phyloP scores from a whole-genome alignment of 78 protist genomes.

The Salpingoeca rosetta region DNA sequence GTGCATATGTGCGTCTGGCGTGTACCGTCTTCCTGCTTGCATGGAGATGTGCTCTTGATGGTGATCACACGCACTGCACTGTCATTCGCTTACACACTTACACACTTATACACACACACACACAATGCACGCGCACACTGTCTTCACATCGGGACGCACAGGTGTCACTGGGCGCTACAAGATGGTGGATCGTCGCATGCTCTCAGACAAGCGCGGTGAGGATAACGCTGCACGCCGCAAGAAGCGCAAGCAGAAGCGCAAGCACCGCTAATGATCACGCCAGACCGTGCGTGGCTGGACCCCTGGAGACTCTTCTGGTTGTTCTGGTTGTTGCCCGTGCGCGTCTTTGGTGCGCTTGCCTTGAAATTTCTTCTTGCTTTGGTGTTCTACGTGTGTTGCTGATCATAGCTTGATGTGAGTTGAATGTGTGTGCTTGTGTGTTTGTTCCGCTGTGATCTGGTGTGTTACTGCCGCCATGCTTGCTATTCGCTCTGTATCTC shows the following conservation, averaged over 20 bases:
- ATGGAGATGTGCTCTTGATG: neutral
- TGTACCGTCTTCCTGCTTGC: neutral
- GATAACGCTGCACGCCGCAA: neutral
- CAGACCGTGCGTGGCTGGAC: no score
- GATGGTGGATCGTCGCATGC: slow-evolving; percentile 17
- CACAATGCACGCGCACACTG: neutral
- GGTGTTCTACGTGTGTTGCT: no score
- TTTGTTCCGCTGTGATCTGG: no score
- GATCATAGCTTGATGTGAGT: no score
- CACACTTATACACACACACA: neutral
- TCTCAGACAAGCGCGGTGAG: slow-evolving; percentile 18
- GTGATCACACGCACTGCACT: neutral
- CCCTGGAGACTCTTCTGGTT: no score
- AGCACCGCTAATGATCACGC: no score
- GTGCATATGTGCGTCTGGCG: neutral
- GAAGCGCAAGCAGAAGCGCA: slow-evolving; percentile 5
- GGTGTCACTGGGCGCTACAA: slow-evolving; percentile 24
- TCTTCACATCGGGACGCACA: neutral
- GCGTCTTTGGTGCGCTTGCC: no score
- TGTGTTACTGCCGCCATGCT: no score
- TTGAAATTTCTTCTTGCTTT: no score
- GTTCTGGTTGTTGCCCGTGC: no score
- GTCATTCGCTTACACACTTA: neutral
- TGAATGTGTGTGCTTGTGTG: no score
- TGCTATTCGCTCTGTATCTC: no score